Percentiles rank a stretch among this genome's conserved stretches.
Evolutionary conservation across 2,329 filamentous ascomycete species (phyloP).

Genomic region (Tolypocladium album): DNA sequence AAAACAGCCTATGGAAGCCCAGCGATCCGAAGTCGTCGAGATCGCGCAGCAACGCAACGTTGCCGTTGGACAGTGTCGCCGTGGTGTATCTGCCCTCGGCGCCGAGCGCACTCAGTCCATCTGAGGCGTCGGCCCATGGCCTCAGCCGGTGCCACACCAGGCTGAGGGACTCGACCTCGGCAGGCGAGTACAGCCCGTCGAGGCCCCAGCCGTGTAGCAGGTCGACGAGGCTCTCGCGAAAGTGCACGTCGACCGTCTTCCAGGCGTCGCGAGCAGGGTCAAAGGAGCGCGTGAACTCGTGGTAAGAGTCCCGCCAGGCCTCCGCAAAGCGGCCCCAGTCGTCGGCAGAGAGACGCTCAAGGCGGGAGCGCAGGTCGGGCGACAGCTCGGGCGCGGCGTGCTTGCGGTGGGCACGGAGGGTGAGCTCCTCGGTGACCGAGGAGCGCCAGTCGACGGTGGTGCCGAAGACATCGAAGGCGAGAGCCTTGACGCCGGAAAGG

Average conservation of each 20-base stretch:
- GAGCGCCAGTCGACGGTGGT: conserved; percentile 72
- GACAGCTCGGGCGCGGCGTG: conserved; percentile 34
- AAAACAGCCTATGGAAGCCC: conserved; percentile 52
- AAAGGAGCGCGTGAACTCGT: conserved; percentile 44
- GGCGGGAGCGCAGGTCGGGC: conserved; percentile 32
- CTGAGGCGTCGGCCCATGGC: conserved; percentile 55
- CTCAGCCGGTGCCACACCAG: conserved; percentile 61
- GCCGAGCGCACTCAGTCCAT: conserved; percentile 43
- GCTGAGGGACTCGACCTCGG: conserved; percentile 53
- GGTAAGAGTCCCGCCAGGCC: conserved; percentile 59
- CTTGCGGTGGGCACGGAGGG: conserved; percentile 35
- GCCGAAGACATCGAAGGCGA: conserved; percentile 70
- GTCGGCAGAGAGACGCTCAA: conserved; percentile 36
- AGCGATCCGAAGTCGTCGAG: conserved; percentile 47
- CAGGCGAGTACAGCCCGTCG: conserved; percentile 46
- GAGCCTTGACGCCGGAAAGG: conserved; percentile 35
- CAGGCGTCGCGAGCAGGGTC: conserved; percentile 39
- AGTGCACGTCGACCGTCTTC: conserved; percentile 64
- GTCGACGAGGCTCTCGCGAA: conserved; percentile 48
- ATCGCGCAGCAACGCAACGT: conserved; percentile 54
- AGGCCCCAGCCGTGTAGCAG: conserved; percentile 48
- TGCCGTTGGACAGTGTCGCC: conserved; percentile 66
- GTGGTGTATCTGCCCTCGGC: conserved; percentile 41
- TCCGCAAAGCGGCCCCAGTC: conserved; percentile 58
- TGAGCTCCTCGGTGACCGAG: conserved; percentile 51